Percentiles rank a stretch among this genome's conserved stretches.
These are phyloP conservation scores for Neofusicoccum parvum DNA, from an alignment of 2,329 filamentous ascomycete species.

Conservation along the genomic window DNA sequence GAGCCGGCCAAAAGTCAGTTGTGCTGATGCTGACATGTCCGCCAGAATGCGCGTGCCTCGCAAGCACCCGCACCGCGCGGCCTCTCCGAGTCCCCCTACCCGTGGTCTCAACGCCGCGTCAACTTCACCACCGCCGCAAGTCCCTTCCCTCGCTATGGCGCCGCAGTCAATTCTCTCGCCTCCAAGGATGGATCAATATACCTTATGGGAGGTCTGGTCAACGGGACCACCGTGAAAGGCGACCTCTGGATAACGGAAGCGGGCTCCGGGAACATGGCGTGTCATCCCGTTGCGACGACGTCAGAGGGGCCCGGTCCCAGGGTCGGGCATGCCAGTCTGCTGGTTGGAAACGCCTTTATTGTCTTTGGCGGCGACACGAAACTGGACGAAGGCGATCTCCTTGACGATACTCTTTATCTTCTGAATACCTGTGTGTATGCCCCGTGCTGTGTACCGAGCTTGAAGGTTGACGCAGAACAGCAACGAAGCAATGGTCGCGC, in stretches of 20 bases:
- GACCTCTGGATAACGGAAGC: conserved; percentile 98
- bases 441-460: not conserved
- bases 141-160: conserved; percentile 95
- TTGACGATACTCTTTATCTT: conserved; percentile 95
- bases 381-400: conserved; percentile 84
- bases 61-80: conserved; percentile 39
- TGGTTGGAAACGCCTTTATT: conserved; percentile 98
- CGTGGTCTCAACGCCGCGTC: conserved; percentile 89
- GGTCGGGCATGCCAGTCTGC: conserved; percentile 88
- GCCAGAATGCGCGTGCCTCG: conserved; percentile 18
- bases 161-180: conserved; percentile 87
- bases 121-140: conserved; percentile 84
- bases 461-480: conserved; percentile 53
- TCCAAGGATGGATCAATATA: conserved; percentile 98
- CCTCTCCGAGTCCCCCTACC: conserved; percentile 79
- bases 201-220: conserved; percentile 94
- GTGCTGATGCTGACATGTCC: conserved; percentile 18
- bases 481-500: conserved; percentile 96
- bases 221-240: conserved; percentile 92
- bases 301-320: conserved; percentile 92
- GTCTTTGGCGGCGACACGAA: conserved; percentile 99
- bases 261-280: conserved; percentile 76
- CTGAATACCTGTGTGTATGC: conserved; percentile 86
- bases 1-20: not conserved
- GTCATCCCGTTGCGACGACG: conserved; percentile 88